These are phyloP conservation scores for Danielia oregonensis DNA, from an alignment of 805 yeast genomes.

Conservation along the genomic window DNA sequence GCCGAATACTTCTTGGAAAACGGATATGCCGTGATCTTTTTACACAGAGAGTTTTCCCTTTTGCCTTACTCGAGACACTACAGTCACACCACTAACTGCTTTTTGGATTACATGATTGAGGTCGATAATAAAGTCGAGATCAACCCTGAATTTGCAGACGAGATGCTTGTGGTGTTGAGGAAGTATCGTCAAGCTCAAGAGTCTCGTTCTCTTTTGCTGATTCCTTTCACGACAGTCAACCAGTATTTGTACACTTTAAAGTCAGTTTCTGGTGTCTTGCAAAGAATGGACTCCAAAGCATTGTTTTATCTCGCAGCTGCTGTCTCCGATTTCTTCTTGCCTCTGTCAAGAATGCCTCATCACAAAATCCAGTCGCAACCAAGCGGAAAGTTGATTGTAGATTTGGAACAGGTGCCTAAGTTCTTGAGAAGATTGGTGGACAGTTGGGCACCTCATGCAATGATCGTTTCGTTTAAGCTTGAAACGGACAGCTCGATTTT, in stretches of 20 bases:
- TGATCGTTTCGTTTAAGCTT: slow-evolving; percentile 90
- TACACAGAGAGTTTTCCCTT: slow-evolving; percentile 88
- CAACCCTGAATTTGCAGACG: slow-evolving; percentile 53
- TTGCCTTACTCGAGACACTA: slow-evolving; percentile 91
- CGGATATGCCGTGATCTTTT: slow-evolving; percentile 88
- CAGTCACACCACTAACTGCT: slow-evolving; percentile 78
- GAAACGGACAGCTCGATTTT: slow-evolving; percentile 80
- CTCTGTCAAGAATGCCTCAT: slow-evolving; percentile 78
- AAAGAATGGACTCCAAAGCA: slow-evolving; percentile 52
- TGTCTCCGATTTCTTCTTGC: slow-evolving; percentile 93
- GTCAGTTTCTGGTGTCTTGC: slow-evolving; percentile 57
- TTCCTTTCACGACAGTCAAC: slow-evolving; percentile 93
- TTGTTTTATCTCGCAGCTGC: slow-evolving; percentile 94
- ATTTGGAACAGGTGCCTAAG: slow-evolving; percentile 94
- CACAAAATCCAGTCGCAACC: slow-evolving; percentile 91
- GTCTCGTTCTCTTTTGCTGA: slow-evolving; percentile 51
- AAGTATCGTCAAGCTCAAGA: slow-evolving; percentile 52
- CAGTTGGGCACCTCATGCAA: slow-evolving; percentile 91
- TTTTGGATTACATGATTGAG: slow-evolving; percentile 76
- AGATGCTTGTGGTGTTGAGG: slow-evolving; percentile 56
- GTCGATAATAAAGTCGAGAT: slow-evolving; percentile 56
- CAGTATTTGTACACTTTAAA: slow-evolving; percentile 86
- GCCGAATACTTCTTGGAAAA: slow-evolving; percentile 85
- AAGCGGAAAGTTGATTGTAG: slow-evolving; percentile 74
- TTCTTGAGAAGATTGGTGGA: slow-evolving; percentile 84